Conservation (phyloP, 768 basidiomycete species). For the Stropharia rugosoannulata region DNA sequence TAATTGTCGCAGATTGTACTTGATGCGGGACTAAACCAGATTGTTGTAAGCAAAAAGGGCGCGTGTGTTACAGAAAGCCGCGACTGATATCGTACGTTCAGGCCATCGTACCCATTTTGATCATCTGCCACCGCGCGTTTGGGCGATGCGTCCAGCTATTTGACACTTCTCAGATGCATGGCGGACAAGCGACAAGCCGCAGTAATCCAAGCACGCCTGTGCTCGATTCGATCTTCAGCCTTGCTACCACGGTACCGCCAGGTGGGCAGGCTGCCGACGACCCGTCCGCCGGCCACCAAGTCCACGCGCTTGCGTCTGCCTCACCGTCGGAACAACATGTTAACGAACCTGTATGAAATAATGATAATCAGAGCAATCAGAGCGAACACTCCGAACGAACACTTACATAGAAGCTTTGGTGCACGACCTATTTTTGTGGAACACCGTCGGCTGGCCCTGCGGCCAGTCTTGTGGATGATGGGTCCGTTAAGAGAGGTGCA, state of each 20-base stretch:
- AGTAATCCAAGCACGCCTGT: constrained; percentile 17
- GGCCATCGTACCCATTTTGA: constrained; percentile 24
- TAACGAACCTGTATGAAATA: constrained; percentile 7
- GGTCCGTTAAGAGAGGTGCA: too few relatives aligned
- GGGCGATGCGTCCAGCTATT: constrained; percentile 5
- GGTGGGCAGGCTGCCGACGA: not conserved
- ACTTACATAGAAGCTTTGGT: too few relatives aligned
- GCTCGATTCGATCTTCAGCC: constrained; percentile 20
- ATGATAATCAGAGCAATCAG: not conserved
- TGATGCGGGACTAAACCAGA: constrained; percentile 18
- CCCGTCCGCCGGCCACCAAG: not conserved
- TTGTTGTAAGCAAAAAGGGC: constrained; percentile 15
- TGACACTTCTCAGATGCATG: not conserved
- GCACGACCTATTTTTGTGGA: too few relatives aligned
- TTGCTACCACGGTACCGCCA: constrained; percentile 10
- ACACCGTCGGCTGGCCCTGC: too few relatives aligned
- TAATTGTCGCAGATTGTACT: constrained; percentile 13
- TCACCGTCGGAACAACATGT: not conserved
- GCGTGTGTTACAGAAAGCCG: not conserved
- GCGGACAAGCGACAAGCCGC: not conserved
- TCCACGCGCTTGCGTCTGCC: not conserved
- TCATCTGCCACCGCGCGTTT: constrained; percentile 20
- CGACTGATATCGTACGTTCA: not conserved
- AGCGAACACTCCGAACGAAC: too few relatives aligned
- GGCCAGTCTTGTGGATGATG: too few relatives aligned